Base-by-base conservation (phyloP, 2,329 filamentous ascomycete genomes). In the Xylariaceae sp. region DNA sequence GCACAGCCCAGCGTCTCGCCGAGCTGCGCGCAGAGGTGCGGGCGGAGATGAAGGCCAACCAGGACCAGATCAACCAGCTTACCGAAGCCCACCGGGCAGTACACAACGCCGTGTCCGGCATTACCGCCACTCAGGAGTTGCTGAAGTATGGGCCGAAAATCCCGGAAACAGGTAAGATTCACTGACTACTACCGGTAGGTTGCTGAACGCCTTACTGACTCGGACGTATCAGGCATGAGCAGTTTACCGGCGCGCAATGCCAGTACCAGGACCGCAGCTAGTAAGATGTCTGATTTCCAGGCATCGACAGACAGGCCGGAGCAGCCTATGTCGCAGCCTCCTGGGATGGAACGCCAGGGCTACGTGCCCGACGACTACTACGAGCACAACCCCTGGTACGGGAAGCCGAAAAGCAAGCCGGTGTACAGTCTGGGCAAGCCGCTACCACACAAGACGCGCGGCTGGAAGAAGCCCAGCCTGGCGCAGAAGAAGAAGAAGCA, bases 401-500 rank as follows among this genome's bases (percentile, higher is more conserved):
- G 41, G 12, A 31, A 42, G 15, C 12, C 26, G 12, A 44, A 33
- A 3, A 37, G 37, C 16, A 50, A 45, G 29, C 45, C 48, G 3
- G 32, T 52, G n/a, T 55, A 44, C 25, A 51, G 50, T 24, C 31
- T 55, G 9, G 47, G 48, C 2, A 36, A 32, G 19, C 44, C 49
- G 5, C 32, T 53, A 4, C 51, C 49, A 5, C 49, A 39, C 15
- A 36, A 31, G 12, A 35, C 39, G 3, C 47, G 47, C 4, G 27
- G 16, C 14, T 38, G 30, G 23, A 34, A 32, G 27, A 19, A 6
- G 25, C 8, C 8, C 8, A 9, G 25, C 8, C 9, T 9, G 25
- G 8, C 16, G 31, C 29, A 14, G 21, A 35, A 23, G 38, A 35
- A 8, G 32, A 31, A 9, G 40, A 17, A 36, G 30, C 33, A 33